Conservation (phyloP, 805 yeast genomes). For the Myxozyma nipponensis region DNA sequence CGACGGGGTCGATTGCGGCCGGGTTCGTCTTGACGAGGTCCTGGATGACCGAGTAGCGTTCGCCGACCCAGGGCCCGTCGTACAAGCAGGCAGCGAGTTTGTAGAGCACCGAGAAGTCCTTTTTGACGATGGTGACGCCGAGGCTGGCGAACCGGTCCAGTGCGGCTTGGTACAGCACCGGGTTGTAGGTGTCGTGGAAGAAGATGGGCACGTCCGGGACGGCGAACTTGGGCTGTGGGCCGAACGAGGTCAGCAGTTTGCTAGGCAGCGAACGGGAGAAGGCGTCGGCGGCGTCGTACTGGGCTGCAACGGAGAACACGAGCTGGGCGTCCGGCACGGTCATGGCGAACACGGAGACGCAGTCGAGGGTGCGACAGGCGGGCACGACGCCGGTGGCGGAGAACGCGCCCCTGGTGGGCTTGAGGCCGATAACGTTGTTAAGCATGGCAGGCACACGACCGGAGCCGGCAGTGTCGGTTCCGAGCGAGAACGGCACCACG, state of each 20-base stretch:
- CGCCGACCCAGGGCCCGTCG: constrained; percentile 99
- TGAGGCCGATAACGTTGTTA: constrained; percentile 86
- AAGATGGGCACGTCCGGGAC: constrained; percentile 71
- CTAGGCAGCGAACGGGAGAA: constrained; percentile 74
- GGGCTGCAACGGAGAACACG: constrained; percentile 65
- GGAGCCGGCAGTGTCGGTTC: constrained; percentile 98
- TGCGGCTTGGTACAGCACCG: constrained; percentile 60
- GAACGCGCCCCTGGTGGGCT: constrained; percentile 86
- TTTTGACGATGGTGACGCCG: constrained; percentile 58
- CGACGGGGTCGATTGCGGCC: constrained; percentile 78
- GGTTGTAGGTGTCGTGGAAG: constrained; percentile 79
- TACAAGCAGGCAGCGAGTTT: constrained; percentile 83
- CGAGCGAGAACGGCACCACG: constrained; percentile 79
- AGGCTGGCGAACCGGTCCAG: constrained; percentile 49
- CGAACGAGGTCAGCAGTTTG: constrained; percentile 58
- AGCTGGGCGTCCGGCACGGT: constrained; percentile 80
- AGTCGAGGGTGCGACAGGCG: constrained; percentile 91
- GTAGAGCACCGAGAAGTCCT: constrained; percentile 72
- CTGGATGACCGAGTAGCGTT: constrained; percentile 78
- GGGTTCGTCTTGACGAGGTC: constrained; percentile 71
- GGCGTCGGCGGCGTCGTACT: constrained; percentile 70
- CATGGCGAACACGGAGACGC: constrained; percentile 80
- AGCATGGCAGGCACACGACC: constrained; percentile 97
- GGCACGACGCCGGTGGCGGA: constrained; percentile 93
- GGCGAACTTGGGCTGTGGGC: constrained; percentile 61